Base-by-base conservation (phyloP, 2,329 filamentous ascomycete genomes). In the Ophiostoma sp. region DNA sequence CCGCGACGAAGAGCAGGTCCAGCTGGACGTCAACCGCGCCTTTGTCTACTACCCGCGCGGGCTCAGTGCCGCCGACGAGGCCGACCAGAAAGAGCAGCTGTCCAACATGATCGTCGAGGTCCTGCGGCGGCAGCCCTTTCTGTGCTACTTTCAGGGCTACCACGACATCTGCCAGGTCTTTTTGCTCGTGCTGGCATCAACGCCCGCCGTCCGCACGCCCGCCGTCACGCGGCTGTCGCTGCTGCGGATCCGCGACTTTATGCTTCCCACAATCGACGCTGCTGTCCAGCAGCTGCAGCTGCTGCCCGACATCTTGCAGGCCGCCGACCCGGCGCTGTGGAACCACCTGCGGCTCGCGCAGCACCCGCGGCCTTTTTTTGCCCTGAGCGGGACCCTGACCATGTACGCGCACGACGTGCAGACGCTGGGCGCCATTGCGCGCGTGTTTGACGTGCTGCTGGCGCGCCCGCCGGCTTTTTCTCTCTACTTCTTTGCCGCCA, bases 131-230 rank as follows among this genome's bases (percentile, higher is more conserved):
- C 86, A 96, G 76, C 93, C 94, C 20, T 89, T 90, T 78, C 87
- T 99, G 48, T 93, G 89, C 82, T 99, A 99, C 81, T 99, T 99
- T 79, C 95, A 99, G 81, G 95, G 95, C 78, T 99, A 96, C 79
- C 95, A 99, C 80, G 95, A 99, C 81, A 98, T 99, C 76, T 95
- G 92, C 75, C 96, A 99, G 80, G 95, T 99, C 33, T 85, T 99
- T 72, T 86, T 98, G 57, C 86, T 99, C 17, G 94, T 97, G 13
- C 84, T 99, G 4, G 89, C 90, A 0, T 81, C 87, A 11, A 67
- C 65, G 2, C 65, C 36, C 23, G 76, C 83, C 31, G 78, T 83
- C 69, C 89, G 91, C 20, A 83, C 85, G 23, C 79, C 83, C 7
- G 87, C 90, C 20, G 87, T 96, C 41, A 85, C 91, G 44, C 90